phyloP scores from a whole-genome alignment of 1,284 basidiomycete species.

The Tilletia setariae region DNA sequence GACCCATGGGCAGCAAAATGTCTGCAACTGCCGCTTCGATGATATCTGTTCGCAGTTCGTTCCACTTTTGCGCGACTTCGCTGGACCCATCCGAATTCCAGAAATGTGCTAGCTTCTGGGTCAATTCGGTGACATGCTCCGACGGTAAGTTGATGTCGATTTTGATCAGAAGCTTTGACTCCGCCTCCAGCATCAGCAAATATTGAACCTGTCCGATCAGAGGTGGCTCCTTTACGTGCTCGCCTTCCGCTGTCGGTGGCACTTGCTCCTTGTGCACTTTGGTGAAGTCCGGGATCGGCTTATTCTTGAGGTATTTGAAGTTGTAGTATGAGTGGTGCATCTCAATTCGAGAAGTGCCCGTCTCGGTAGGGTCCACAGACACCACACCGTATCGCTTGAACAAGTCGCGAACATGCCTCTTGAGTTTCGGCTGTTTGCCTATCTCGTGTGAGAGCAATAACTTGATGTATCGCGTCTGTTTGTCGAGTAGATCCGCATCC shows the following conservation, averaged over 20 bases:
- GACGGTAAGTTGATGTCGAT: slow-evolving; percentile 71
- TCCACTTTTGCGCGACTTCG: slow-evolving; percentile 86
- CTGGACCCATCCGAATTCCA: slow-evolving; percentile 82
- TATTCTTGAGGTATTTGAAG: slow-evolving; percentile 90
- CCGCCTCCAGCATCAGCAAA: slow-evolving; percentile 85
- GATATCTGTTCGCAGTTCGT: slow-evolving; percentile 75
- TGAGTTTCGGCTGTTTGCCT: slow-evolving; percentile 84
- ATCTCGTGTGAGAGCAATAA: slow-evolving; percentile 86
- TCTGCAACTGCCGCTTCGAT: slow-evolving; percentile 74
- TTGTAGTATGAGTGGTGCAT: slow-evolving; percentile 83
- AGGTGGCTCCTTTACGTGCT: slow-evolving; percentile 13
- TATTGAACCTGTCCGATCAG: slow-evolving; percentile 64
- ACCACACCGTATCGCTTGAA: slow-evolving; percentile 78
- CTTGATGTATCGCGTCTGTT: slow-evolving; percentile 66
- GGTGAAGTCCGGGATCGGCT: slow-evolving; percentile 70
- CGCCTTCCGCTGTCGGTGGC: neutral
- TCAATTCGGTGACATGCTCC: slow-evolving; percentile 65
- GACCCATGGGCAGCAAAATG: slow-evolving; percentile 74
- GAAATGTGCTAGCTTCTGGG: slow-evolving; percentile 72
- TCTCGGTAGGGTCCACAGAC: slow-evolving; percentile 81
- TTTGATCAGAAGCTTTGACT: slow-evolving; percentile 79
- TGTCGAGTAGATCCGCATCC: slow-evolving; percentile 74
- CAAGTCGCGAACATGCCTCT: slow-evolving; percentile 72
- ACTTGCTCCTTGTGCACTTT: neutral
- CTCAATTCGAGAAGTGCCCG: slow-evolving; percentile 84